Evolutionary conservation across 495 filamentous ascomycete genomes (phyloP), one percentile per base, ranked within the genome.

Genomic region (Aspergillus avenaceus): DNA sequence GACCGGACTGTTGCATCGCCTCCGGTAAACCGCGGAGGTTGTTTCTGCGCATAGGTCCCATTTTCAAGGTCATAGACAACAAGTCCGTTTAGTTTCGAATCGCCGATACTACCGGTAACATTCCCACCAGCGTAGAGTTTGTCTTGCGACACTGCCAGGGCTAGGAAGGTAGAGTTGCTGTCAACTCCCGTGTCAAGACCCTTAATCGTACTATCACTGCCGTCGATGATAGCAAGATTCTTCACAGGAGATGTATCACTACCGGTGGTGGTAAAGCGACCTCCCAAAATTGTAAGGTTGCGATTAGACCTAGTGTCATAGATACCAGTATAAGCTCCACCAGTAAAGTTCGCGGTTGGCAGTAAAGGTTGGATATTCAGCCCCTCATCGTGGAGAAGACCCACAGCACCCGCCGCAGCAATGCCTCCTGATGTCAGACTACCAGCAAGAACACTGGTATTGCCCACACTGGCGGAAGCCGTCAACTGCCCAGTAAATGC

Each of bases 221-320:
- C 76, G 52, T 87, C 79, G 48, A 97, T 76, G 60, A 97, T 74
- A 24, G 84, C 73, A 13, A 99, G 74, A 59, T 96, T 96, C 46
- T 88, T 69, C 47, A 96, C 75, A 4, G 72, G 72, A 0, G 84
- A 85, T 14, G 86, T 90, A 56, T 91, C 79, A 36, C 74, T 81
- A 21, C 78, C 80, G 13, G 72, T 82, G 4, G 88, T 83, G 26
- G 77, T 80, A 64, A 99, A 99, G 53, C 91, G 88, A 2, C 93
- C 93, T 47, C 87, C 95, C 31, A 97, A 73, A 23, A 97, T 80
- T 4, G 95, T 97, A 23, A 92, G 70, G 59, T 97, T 96, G 45
- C 81, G 77, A 31, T 71, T 74, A 45, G 79, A 82, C 24, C 72
- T 70, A 13, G 73, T 75, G 61, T 96, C 88, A 63, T 92, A 95